phyloP scores from a whole-genome alignment of 495 filamentous ascomycete genomes.

The Amniculicola lignicola region DNA sequence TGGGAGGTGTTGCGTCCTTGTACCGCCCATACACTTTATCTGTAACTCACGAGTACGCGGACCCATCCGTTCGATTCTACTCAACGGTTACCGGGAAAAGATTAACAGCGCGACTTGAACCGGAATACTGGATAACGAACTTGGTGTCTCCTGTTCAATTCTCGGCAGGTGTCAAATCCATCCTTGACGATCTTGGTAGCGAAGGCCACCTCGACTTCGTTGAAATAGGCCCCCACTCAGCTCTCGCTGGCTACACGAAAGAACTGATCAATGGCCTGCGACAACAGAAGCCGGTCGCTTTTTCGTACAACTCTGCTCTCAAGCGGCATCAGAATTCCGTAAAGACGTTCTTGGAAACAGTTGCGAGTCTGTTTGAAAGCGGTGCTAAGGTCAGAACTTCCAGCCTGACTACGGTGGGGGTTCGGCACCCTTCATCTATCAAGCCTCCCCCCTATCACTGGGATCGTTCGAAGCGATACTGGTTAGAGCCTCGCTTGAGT shows the following conservation, averaged over 20 bases:
- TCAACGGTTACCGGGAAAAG: constrained; percentile 1
- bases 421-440: neutral
- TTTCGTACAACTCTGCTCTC: neutral
- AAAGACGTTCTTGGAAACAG: neutral
- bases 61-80: constrained; percentile 35
- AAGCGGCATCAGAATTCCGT: neutral
- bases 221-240: constrained; percentile 19
- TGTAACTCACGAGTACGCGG: too few species aligned
- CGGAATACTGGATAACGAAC: constrained; percentile 22
- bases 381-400: neutral
- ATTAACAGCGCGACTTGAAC: constrained; percentile 27
- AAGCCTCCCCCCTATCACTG: constrained; percentile 15
- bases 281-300: too few species aligned
- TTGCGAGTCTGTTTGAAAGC: neutral
- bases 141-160: constrained; percentile 46
- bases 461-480: constrained; percentile 8
- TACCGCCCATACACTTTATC: too few species aligned
- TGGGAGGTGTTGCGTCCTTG: constrained; percentile 31
- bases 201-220: neutral
- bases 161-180: constrained; percentile 37
- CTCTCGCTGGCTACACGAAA: too few species aligned
- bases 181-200: neutral
- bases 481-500: constrained; percentile 12
- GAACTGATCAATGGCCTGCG: too few species aligned
- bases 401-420: too few species aligned